phyloP scores from a whole-genome alignment of 352 stramenopile genomes.

The Phytopythium mirpurense region DNA sequence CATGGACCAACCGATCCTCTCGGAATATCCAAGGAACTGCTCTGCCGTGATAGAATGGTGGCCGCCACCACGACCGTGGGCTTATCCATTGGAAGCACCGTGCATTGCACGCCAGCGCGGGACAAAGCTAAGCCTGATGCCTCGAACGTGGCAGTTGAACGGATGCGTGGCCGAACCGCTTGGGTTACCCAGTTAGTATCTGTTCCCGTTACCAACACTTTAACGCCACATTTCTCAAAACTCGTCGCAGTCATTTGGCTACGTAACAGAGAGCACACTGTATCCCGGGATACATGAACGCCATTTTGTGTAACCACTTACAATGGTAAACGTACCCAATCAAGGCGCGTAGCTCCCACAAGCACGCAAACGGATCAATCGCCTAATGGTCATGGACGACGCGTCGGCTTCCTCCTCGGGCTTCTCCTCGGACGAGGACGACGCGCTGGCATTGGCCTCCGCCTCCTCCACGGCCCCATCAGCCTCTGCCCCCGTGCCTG shows the following conservation, averaged over 20 bases:
- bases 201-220: not conserved
- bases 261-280: too few species aligned
- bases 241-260: not conserved
- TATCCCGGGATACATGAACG: too few species aligned
- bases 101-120: not conserved
- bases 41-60: too few species aligned
- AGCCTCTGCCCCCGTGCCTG: not conserved
- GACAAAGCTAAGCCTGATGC: not conserved
- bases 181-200: not conserved
- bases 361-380: not conserved
- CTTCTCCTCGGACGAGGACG: constrained; percentile 42
- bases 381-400: not conserved
- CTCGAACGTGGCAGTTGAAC: not conserved
- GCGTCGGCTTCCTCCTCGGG: constrained; percentile 26
- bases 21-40: not conserved
- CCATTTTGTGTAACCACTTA: too few species aligned
- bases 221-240: not conserved
- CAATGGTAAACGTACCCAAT: not conserved
- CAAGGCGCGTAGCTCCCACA: too few species aligned
- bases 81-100: not conserved
- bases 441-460: constrained; percentile 9
- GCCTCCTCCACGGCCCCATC: not conserved
- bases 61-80: too few species aligned
- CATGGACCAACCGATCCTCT: not conserved
- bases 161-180: too few species aligned